Conservation (phyloP, 257 asterid species). For the Mentha longifolia region DNA sequence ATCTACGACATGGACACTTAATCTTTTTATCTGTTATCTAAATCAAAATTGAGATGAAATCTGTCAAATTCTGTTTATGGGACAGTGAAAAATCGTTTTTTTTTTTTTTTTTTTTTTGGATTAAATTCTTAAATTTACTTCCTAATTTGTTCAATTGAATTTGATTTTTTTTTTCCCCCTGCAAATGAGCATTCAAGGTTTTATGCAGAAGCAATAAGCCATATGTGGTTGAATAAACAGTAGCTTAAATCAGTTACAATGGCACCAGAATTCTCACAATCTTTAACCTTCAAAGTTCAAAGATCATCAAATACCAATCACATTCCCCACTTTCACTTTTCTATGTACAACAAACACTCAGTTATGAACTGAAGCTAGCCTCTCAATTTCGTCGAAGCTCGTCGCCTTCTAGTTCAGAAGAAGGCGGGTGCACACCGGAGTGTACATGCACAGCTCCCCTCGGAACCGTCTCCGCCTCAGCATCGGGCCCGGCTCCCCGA, state of each 20-base stretch:
- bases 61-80: no score
- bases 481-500: slow-evolving; percentile 44
- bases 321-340: neutral
- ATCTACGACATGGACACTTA: slow-evolving; percentile 6
- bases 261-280: neutral
- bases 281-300: neutral
- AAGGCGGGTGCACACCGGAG: slow-evolving; percentile 49
- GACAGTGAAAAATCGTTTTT: no score
- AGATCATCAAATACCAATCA: slow-evolving; percentile 2
- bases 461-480: slow-evolving; percentile 50
- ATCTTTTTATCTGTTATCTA: neutral
- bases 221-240: no score
- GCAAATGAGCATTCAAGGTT: no score
- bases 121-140: no score
- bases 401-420: slow-evolving; percentile 43
- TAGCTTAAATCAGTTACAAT: neutral
- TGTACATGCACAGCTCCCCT: slow-evolving; percentile 48
- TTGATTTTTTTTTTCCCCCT: no score
- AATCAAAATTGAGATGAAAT: no score
- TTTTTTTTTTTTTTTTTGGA: no score
- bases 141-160: no score
- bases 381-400: neutral
- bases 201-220: no score
- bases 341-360: slow-evolving; percentile 28
- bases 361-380: neutral